Evolutionary conservation across 495 filamentous ascomycete genomes (phyloP).

Genomic region (Xylaria scruposa): DNA sequence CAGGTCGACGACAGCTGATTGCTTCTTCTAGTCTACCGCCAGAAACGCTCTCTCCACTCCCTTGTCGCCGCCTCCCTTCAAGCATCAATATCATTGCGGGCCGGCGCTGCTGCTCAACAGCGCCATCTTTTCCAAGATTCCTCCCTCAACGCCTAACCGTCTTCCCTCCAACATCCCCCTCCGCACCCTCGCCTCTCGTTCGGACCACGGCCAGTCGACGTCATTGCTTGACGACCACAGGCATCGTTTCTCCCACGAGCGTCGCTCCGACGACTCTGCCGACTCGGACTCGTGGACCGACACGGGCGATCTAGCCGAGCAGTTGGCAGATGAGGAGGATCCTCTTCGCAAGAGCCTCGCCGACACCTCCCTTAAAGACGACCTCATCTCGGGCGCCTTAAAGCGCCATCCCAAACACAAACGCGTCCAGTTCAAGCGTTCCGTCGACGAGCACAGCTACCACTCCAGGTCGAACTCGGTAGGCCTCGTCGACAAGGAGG

Average conservation of each 20-base stretch:
- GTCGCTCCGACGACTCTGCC: constrained; percentile 70
- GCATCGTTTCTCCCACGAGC: constrained; percentile 45
- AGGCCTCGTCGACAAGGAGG: constrained; percentile 72
- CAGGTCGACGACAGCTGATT: constrained; percentile 27
- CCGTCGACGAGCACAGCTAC: constrained; percentile 41
- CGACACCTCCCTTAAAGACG: constrained; percentile 64
- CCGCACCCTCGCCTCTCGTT: constrained; percentile 57
- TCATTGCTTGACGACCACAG: constrained; percentile 50
- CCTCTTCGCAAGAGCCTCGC: constrained; percentile 70
- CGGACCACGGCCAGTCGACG: constrained; percentile 46
- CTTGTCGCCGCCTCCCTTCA: constrained; percentile 36
- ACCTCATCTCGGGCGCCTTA: constrained; percentile 55
- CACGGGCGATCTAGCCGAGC: constrained; percentile 91
- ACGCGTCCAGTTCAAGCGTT: constrained; percentile 55
- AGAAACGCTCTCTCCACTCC: constrained; percentile 38
- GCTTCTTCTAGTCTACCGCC: constrained; percentile 23
- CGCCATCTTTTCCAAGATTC: constrained; percentile 64
- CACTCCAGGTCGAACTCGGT: constrained; percentile 36
- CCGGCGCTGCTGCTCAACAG: constrained; percentile 67
- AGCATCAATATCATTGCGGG: constrained; percentile 48
- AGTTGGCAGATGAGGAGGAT: constrained; percentile 81
- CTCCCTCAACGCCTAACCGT: constrained; percentile 55
- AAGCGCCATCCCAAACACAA: constrained; percentile 51
- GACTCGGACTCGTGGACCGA: constrained; percentile 83
- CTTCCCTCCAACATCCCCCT: constrained; percentile 69